Base-by-base conservation (phyloP, 129 eudicot genomes). In the Flaveria brownii region DNA sequence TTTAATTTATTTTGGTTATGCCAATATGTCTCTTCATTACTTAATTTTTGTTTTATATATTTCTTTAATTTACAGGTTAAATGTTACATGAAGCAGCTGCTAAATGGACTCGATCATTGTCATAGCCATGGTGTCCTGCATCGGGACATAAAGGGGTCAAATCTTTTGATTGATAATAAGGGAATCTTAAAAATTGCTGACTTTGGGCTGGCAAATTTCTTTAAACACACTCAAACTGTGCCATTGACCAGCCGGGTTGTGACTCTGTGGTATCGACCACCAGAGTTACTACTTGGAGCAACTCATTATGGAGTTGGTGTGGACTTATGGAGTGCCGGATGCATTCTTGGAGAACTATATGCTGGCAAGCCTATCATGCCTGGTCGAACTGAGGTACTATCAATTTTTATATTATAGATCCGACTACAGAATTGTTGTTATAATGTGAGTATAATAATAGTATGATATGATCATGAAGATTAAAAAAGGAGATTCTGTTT, bases 311-410 rank as follows among this genome's bases (percentile, higher is more conserved):
- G 91, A 56, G 93, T 78, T 84, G 83, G 89, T 2, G 93, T 92
- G 49, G 97, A 92, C 77, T 77, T 92, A 50, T 92, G 97, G 97
- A 92, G 97, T 72, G 69, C 93, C 2, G 97, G 97, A 18, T 92
- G 97, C 83, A 92, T 92, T 39, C 90, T 92, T 23, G 96, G 96
- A 45, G 97, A 92, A 73, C 74, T 92, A 65, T 92, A 87, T 81
- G 87, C 96, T 12, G 90, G 96, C 60, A 92, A 87, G 77, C 97
- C 97, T 65, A 89, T 92, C 74, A 92, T 92, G 97, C 97, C 96
- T 36, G 96, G 97, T 55, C 84, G 92, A 80, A 92, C 97, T 2
- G 97, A 92, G 93, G 83, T 85, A 72, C 65, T 63, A 36, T 64
- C 57, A 66, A 16, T 9, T 47, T 26, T 26, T 18, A 41, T 13